Conservation (phyloP, 768 basidiomycete genomes). For the Amanita muscaria region DNA sequence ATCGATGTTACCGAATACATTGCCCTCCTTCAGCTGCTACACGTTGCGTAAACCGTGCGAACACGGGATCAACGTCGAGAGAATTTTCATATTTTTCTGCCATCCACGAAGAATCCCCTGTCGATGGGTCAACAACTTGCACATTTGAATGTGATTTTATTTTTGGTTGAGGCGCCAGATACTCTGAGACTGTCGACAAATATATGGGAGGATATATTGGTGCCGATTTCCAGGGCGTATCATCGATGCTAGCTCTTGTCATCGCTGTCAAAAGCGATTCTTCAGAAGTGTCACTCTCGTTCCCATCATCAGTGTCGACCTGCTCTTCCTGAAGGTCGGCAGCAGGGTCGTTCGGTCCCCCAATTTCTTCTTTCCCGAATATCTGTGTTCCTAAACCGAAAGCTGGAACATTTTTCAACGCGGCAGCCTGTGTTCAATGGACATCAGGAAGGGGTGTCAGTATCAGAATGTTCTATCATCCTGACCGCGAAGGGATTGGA, state of each 20-base stretch:
- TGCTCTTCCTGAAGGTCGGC: conserved; percentile 18
- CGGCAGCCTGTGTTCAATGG: too few species aligned
- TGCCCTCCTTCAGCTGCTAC: conserved; percentile 69
- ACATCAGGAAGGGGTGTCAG: too few species aligned
- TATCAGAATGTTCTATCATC: conserved; percentile 2
- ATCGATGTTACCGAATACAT: conserved; percentile 64
- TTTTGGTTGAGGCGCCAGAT: conserved; percentile 51
- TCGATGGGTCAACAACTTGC: conserved; percentile 32
- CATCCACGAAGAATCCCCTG: conserved; percentile 44
- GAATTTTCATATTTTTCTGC: conserved; percentile 79
- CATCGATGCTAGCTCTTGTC: conserved; percentile 41
- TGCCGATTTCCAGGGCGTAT: conserved; percentile 58
- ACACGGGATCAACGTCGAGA: conserved; percentile 71
- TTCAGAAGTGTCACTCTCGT: conserved; percentile 33
- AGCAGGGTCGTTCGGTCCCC: background rate
- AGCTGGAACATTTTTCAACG: conserved; percentile 20
- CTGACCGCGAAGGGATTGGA: conserved; percentile 68
- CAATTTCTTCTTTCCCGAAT: conserved; percentile 35
- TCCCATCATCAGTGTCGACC: conserved; percentile 20
- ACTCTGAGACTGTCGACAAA: conserved; percentile 68
- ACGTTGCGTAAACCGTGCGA: conserved; percentile 75
- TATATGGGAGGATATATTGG: conserved; percentile 65
- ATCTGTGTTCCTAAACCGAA: conserved; percentile 61
- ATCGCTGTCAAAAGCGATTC: conserved; percentile 50
- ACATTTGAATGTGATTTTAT: conserved; percentile 34